A percentile compares a stretch with the other conserved stretches of the same genome.
Evolutionary conservation across 352 stramenopile species (phyloP).

Genomic region (Globisporangium cylindrosporum): DNA sequence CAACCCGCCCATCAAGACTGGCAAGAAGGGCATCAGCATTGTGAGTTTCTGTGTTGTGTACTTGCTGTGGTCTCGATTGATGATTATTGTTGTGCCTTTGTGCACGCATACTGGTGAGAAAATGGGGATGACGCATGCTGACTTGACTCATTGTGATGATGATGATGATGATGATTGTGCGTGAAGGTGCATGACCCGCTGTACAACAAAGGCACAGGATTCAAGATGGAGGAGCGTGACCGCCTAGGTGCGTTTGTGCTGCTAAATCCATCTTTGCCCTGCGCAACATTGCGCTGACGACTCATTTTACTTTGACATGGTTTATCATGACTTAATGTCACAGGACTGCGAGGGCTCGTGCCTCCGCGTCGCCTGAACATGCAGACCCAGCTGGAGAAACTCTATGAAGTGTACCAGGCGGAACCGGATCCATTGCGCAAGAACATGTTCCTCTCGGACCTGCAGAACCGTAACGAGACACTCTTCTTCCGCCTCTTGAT

Average conservation of each 20-base stretch:
- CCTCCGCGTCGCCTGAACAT: conserved; percentile 72
- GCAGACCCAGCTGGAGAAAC: conserved; percentile 67
- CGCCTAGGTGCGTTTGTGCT: conserved; percentile 51
- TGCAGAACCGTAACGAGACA: conserved; percentile 96
- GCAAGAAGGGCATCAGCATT: conserved; percentile 74
- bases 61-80: not conserved
- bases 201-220: conserved; percentile 90
- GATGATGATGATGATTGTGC: not conserved
- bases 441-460: conserved; percentile 92
- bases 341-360: conserved; percentile 80
- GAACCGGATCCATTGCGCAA: conserved; percentile 87
- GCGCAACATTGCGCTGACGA: not conserved
- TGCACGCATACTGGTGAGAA: not conserved
- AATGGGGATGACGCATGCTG: not conserved
- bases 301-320: not conserved
- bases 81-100: not conserved
- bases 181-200: conserved; percentile 70
- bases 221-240: conserved; percentile 79
- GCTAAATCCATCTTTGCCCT: not conserved
- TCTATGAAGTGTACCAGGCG: conserved; percentile 67
- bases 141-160: not conserved
- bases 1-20: conserved; percentile 73
- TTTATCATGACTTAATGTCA: not conserved
- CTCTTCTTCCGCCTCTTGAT: conserved; percentile 94
- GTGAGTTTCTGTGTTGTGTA: conserved; percentile 24